A percentile compares a stretch with the other conserved stretches of the same genome.
These are phyloP conservation scores for Phylloporus sp. DNA, from an alignment of 768 basidiomycete genomes.

Conservation along the genomic window DNA sequence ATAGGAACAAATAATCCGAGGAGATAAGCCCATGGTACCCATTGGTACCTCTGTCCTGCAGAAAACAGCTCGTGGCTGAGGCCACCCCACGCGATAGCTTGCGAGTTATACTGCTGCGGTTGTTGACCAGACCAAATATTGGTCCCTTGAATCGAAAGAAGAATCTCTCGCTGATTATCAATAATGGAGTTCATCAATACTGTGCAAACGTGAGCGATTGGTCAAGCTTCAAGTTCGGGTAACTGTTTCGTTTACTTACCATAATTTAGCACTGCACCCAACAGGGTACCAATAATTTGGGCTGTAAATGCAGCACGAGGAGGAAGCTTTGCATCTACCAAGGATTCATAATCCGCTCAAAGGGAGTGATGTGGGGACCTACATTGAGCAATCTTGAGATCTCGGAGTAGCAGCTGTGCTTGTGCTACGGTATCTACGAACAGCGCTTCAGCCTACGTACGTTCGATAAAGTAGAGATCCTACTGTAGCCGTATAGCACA, in stretches of 20 bases:
- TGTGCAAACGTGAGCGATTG: slow-evolving; percentile 30
- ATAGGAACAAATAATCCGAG: slow-evolving; percentile 35
- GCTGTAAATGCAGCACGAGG: slow-evolving; percentile 63
- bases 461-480: slow-evolving; percentile 22
- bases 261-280: slow-evolving; percentile 35
- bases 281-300: slow-evolving; percentile 40
- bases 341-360: slow-evolving; percentile 36
- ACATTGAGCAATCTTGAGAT: slow-evolving; percentile 45
- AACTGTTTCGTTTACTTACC: slow-evolving; percentile 49
- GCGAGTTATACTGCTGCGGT: slow-evolving; percentile 29
- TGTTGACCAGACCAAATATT: slow-evolving; percentile 32
- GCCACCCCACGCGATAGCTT: slow-evolving; percentile 42
- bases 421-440: slow-evolving; percentile 48
- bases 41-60: slow-evolving; percentile 29
- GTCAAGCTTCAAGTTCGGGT: slow-evolving; percentile 45
- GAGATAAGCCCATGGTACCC: slow-evolving; percentile 40
- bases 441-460: slow-evolving; percentile 35
- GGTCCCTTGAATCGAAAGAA: slow-evolving; percentile 56
- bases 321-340: slow-evolving; percentile 53
- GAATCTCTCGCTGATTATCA: slow-evolving; percentile 44
- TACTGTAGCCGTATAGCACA: slow-evolving; percentile 46
- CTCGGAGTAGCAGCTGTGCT: slow-evolving; percentile 49
- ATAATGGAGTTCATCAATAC: slow-evolving; percentile 57
- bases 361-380: neutral
- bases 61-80: slow-evolving; percentile 35